phyloP scores from a whole-genome alignment of 306 rosid genomes.

The Luffa aegyptiaca region DNA sequence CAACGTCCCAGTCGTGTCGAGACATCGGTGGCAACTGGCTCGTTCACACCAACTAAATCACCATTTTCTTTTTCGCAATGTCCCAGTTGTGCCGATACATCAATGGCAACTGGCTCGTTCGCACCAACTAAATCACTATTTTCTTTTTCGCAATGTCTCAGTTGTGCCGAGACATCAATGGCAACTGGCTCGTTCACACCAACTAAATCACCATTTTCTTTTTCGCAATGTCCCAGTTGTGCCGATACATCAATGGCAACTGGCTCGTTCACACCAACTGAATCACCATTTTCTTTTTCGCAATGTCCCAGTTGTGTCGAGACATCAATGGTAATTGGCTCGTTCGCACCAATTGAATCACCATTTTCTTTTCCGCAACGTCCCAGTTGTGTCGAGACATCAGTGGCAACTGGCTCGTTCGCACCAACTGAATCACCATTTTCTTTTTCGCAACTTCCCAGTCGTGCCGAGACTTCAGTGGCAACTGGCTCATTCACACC shows the following conservation, averaged over 20 bases:
- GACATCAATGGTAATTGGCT: too few species aligned
- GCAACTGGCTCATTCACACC: background rate
- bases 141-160: background rate
- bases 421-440: too few species aligned
- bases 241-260: constrained; percentile 2
- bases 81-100: background rate
- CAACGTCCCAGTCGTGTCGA: constrained; percentile 1
- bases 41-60: background rate
- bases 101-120: constrained; percentile 13
- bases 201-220: too few species aligned
- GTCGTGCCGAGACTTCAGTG: too few species aligned
- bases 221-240: background rate
- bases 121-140: too few species aligned
- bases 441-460: too few species aligned
- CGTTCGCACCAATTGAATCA: too few species aligned
- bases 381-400: too few species aligned
- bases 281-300: too few species aligned
- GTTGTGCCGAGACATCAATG: background rate
- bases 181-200: constrained; percentile 10
- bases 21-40: constrained; percentile 13
- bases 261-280: constrained; percentile 2
- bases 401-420: too few species aligned
- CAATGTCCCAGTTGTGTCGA: too few species aligned
- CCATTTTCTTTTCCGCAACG: too few species aligned
- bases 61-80: background rate